These are phyloP conservation scores for Septoria linicola DNA, from an alignment of 2,329 filamentous ascomycete genomes.

Conservation along the genomic window DNA sequence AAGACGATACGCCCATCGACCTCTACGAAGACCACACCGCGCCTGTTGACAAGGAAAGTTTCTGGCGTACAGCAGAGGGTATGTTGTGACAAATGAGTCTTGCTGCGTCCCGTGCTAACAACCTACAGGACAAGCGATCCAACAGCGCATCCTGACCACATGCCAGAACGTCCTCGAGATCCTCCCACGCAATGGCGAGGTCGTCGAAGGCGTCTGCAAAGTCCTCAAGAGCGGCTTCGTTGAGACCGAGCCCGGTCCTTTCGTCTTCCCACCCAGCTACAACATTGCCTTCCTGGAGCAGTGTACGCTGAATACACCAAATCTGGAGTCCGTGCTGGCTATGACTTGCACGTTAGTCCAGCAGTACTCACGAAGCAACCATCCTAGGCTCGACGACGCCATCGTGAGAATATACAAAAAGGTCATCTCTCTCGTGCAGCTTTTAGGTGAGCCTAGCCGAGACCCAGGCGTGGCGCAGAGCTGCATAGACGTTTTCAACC, in stretches of 20 bases:
- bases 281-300: slow-evolving; percentile 62
- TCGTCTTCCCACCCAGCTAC: slow-evolving; percentile 67
- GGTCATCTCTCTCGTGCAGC: slow-evolving; percentile 61
- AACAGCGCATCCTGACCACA: slow-evolving; percentile 50
- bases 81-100: neutral
- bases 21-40: slow-evolving; percentile 55
- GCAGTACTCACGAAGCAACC: slow-evolving; percentile 40
- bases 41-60: slow-evolving; percentile 35
- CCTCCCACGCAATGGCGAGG: slow-evolving; percentile 63
- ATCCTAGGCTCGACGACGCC: slow-evolving; percentile 49
- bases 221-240: slow-evolving; percentile 73
- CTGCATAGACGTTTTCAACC: slow-evolving; percentile 69
- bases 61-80: slow-evolving; percentile 54
- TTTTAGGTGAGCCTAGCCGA: slow-evolving; percentile 60
- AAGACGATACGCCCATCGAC: slow-evolving; percentile 66
- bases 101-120: neutral
- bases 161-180: slow-evolving; percentile 53
- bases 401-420: slow-evolving; percentile 59
- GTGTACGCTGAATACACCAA: slow-evolving; percentile 59
- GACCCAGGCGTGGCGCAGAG: slow-evolving; percentile 73
- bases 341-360: slow-evolving; percentile 67
- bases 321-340: slow-evolving; percentile 67
- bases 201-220: slow-evolving; percentile 69
- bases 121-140: slow-evolving; percentile 42
- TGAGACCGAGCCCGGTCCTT: slow-evolving; percentile 71